A percentile compares a stretch with the other conserved stretches of the same genome.
Conservation (phyloP, 306 rosid species). For the Casuarina cunninghamiana region DNA sequence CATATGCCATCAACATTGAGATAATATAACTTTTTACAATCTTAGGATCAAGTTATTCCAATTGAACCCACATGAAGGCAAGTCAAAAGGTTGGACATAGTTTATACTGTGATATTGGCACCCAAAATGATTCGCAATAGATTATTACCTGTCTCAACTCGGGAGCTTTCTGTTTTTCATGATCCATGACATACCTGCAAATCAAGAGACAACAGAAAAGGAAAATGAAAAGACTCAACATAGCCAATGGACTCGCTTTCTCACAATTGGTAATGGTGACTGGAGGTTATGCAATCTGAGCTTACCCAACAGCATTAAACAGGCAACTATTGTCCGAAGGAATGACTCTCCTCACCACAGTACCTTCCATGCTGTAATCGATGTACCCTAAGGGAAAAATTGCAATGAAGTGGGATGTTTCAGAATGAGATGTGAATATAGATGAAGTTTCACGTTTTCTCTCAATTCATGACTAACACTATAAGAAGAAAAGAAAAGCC, state of each 20-base stretch:
- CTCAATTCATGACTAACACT: not conserved
- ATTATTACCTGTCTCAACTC: constrained; percentile 84
- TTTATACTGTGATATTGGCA: not conserved
- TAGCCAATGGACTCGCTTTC: not conserved
- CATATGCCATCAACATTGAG: not conserved
- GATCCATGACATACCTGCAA: constrained; percentile 90
- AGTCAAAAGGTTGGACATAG: not conserved
- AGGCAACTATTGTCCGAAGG: constrained; percentile 93
- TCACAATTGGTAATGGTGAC: constrained; percentile 1
- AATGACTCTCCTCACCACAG: constrained; percentile 72
- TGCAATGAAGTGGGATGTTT: constrained; percentile 8
- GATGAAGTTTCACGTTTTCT: not conserved
- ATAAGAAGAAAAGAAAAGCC: not conserved
- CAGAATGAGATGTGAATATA: not conserved
- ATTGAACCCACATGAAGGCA: not conserved
- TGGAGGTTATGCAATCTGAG: constrained; percentile 2
- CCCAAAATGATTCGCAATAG: not conserved
- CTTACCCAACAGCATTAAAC: constrained; percentile 95
- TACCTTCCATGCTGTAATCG: constrained; percentile 62
- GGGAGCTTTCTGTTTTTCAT: constrained; percentile 64
- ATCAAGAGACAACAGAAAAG: constrained; percentile 18
- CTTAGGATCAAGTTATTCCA: not conserved
- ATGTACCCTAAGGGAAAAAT: constrained; percentile 39
- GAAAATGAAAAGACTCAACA: constrained; percentile 1
- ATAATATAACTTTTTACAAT: not conserved